Percentiles rank a stretch among this genome's conserved stretches.
Evolutionary conservation across 2,329 filamentous ascomycete species (phyloP).

Genomic region (Colletotrichum orbiculare): DNA sequence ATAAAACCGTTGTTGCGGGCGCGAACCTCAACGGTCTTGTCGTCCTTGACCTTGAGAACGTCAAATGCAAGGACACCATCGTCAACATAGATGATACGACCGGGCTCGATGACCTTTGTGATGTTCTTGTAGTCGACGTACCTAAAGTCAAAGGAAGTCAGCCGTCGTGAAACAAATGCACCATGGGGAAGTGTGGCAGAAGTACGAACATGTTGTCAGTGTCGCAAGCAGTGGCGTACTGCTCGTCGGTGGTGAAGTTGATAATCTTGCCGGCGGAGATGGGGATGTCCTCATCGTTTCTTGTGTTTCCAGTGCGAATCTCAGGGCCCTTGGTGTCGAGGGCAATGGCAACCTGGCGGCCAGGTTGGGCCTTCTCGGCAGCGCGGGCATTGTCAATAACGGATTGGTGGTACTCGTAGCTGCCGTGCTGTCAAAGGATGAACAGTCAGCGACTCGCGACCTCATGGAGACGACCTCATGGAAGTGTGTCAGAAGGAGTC

Average conservation of each 20-base stretch:
- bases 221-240: constrained; percentile 86
- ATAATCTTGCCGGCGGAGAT: constrained; percentile 85
- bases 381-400: constrained; percentile 96
- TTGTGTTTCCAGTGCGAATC: constrained; percentile 74
- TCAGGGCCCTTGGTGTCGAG: constrained; percentile 78
- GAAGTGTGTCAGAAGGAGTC: no score
- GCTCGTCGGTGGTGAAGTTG: constrained; percentile 96
- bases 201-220: constrained; percentile 88
- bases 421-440: constrained; percentile 67
- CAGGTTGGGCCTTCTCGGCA: constrained; percentile 80
- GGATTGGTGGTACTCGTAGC: constrained; percentile 97
- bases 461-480: background rate
- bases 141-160: constrained; percentile 56
- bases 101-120: constrained; percentile 93
- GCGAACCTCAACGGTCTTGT: constrained; percentile 86
- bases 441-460: constrained; percentile 12
- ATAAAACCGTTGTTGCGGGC: constrained; percentile 99
- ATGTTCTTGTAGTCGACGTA: constrained; percentile 99
- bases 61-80: constrained; percentile 98
- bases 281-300: constrained; percentile 89
- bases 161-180: background rate
- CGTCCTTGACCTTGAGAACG: constrained; percentile 87
- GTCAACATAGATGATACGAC: constrained; percentile 97
- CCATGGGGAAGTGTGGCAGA: constrained; percentile 4
- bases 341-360: constrained; percentile 94